Conservation (phyloP, 2,329 filamentous ascomycete genomes). For the Cephalotrichum gorgonifer region DNA sequence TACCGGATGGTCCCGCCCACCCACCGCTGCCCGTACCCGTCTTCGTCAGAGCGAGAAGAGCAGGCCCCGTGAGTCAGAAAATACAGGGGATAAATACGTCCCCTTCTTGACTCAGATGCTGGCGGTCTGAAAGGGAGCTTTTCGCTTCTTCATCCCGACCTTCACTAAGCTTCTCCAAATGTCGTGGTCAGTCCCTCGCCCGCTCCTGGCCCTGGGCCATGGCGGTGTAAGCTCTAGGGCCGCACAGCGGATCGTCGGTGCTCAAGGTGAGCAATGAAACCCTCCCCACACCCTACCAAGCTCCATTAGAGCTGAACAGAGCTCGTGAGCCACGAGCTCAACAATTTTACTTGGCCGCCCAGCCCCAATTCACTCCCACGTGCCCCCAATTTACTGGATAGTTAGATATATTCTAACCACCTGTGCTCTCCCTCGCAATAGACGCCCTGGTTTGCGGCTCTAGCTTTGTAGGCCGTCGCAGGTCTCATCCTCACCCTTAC, state of each 20-base stretch:
- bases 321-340: neutral
- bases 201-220: slow-evolving; percentile 3
- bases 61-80: neutral
- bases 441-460: neutral
- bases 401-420: too few species aligned
- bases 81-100: neutral
- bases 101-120: neutral
- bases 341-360: neutral
- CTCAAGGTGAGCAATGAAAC: slow-evolving; percentile 3
- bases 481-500: slow-evolving; percentile 1
- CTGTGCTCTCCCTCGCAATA: neutral
- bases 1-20: neutral
- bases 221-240: slow-evolving; percentile 5
- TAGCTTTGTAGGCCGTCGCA: neutral
- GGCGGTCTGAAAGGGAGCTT: neutral
- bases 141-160: neutral
- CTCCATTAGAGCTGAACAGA: neutral
- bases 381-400: neutral
- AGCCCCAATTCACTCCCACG: neutral
- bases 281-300: neutral
- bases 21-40: neutral
- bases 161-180: neutral
- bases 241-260: neutral
- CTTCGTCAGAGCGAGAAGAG: too few species aligned
- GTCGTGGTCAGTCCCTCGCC: slow-evolving; percentile 3